phyloP scores from a whole-genome alignment of 108 stramenopile genomes.

The Aureococcus anophagefferens region DNA sequence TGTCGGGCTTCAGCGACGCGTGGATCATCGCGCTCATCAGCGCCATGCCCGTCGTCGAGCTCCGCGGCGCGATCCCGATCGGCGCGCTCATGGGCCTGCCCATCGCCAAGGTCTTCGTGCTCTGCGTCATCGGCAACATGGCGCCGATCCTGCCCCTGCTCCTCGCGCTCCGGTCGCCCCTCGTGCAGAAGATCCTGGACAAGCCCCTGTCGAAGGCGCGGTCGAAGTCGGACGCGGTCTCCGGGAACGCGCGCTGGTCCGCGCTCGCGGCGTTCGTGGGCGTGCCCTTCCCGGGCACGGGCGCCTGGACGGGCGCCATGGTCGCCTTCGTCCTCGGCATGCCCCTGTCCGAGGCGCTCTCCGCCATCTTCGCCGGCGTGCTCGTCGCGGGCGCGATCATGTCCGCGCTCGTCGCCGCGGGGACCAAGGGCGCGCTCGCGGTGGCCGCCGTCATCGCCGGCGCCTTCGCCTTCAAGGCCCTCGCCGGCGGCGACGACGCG shows the following conservation, averaged over 20 bases:
- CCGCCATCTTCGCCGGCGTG: conserved; percentile 80
- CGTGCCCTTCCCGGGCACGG: conserved; percentile 89
- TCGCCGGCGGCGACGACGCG: neutral
- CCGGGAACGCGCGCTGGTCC: conserved; percentile 22
- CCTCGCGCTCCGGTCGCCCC: conserved; percentile 17
- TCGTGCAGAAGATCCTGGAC: conserved; percentile 26
- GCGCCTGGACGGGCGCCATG: conserved; percentile 95
- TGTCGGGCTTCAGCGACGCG: conserved; percentile 55
- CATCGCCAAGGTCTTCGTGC: conserved; percentile 58
- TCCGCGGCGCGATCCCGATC: conserved; percentile 60
- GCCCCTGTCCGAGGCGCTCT: conserved; percentile 67
- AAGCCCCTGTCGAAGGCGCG: conserved; percentile 27
- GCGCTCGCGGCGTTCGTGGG: conserved; percentile 84
- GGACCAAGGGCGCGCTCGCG: conserved; percentile 27
- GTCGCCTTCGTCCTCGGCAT: conserved; percentile 81
- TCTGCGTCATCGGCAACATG: conserved; percentile 87
- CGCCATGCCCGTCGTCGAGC: conserved; percentile 85
- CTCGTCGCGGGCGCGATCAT: conserved; percentile 80
- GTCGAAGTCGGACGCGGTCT: conserved; percentile 10
- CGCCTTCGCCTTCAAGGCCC: neutral
- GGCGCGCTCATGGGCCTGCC: conserved; percentile 49
- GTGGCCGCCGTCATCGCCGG: conserved; percentile 2
- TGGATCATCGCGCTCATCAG: conserved; percentile 77
- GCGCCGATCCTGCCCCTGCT: conserved; percentile 30
- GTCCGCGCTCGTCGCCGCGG: conserved; percentile 68